Conservation (phyloP, 1,284 basidiomycete species). For the Apiotrichum laibachii region DNA sequence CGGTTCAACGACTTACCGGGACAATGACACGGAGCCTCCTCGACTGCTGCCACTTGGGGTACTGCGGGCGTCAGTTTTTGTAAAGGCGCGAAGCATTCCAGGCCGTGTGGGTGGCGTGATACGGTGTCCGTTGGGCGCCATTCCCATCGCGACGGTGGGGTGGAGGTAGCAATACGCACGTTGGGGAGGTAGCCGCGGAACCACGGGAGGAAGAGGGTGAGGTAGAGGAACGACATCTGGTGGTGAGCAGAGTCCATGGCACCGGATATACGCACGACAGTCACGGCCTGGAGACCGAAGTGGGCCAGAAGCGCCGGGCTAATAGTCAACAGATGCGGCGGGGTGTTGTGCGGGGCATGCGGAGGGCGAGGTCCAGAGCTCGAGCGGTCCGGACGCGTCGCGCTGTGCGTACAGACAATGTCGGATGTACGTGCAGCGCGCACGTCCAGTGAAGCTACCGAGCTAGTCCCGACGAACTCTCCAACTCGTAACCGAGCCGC, state of each 20-base stretch:
- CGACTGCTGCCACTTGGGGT: slow-evolving; percentile 50
- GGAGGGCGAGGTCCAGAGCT: not conserved
- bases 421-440: too few species aligned
- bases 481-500: too few species aligned
- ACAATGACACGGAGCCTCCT: slow-evolving; percentile 43
- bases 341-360: not conserved
- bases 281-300: slow-evolving; percentile 30
- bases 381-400: not conserved
- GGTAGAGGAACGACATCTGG: slow-evolving; percentile 49
- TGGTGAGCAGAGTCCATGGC: not conserved
- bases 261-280: slow-evolving; percentile 30
- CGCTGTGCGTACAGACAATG: too few species aligned
- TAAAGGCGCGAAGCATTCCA: not conserved
- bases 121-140: not conserved
- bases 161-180: slow-evolving; percentile 26
- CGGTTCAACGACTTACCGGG: slow-evolving; percentile 30
- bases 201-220: slow-evolving; percentile 50
- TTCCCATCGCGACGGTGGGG: too few species aligned
- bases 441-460: too few species aligned
- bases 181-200: slow-evolving; percentile 49
- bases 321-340: slow-evolving; percentile 7
- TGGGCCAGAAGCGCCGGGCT: slow-evolving; percentile 17
- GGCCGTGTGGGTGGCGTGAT: not conserved
- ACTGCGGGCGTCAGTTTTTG: slow-evolving; percentile 29
- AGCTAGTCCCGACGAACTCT: too few species aligned